A percentile compares a stretch with the other conserved stretches of the same genome.
These are phyloP conservation scores for Ogataea chonburiensis DNA, from an alignment of 805 yeast species.

Conservation along the genomic window DNA sequence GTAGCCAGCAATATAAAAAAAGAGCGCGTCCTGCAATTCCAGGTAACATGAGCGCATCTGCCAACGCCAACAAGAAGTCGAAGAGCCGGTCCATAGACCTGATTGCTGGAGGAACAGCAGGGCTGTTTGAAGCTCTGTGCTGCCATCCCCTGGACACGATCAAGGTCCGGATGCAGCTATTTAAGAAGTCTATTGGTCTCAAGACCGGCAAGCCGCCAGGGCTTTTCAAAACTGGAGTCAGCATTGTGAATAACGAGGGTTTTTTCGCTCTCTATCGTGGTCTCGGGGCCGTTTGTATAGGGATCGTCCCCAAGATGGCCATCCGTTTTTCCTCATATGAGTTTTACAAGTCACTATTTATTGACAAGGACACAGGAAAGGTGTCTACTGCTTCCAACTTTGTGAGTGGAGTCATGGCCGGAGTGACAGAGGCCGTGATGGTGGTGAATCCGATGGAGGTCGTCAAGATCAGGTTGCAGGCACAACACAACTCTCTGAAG, in stretches of 20 bases:
- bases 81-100: slow-evolving; percentile 58
- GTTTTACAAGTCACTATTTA: slow-evolving; percentile 70
- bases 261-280: slow-evolving; percentile 90
- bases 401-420: slow-evolving; percentile 95
- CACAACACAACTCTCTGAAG: slow-evolving; percentile 89
- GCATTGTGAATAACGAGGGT: slow-evolving; percentile 77
- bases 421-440: slow-evolving; percentile 90
- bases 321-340: slow-evolving; percentile 94
- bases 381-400: slow-evolving; percentile 76
- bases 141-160: slow-evolving; percentile 98
- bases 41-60: slow-evolving; percentile 23
- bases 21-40: background rate
- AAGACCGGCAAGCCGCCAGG: slow-evolving; percentile 70
- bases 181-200: slow-evolving; percentile 58
- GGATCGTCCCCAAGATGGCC: slow-evolving; percentile 98
- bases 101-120: slow-evolving; percentile 96
- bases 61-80: slow-evolving; percentile 24
- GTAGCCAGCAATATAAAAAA: slow-evolving; percentile 13
- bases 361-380: slow-evolving; percentile 56
- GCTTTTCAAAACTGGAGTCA: slow-evolving; percentile 75
- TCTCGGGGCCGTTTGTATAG: slow-evolving; percentile 93
- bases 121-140: slow-evolving; percentile 93
- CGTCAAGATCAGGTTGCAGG: slow-evolving; percentile 92
- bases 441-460: slow-evolving; percentile 98
- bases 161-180: slow-evolving; percentile 95